phyloP scores from a whole-genome alignment of 169 alveolate genomes.

The Plasmodium yoelii region DNA sequence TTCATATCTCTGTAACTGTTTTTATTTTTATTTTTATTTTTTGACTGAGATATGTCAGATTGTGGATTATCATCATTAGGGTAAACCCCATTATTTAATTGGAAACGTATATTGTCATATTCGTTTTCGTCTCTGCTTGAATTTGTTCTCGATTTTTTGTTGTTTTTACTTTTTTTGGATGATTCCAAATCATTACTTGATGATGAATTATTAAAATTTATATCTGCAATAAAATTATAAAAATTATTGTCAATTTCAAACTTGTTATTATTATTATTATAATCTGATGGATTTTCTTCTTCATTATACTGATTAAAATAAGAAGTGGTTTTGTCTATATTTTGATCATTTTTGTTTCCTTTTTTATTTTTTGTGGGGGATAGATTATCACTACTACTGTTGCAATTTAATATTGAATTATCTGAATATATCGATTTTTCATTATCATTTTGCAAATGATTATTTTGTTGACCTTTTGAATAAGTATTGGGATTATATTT shows the following conservation, averaged over 20 bases:
- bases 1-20: background rate
- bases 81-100: too few species aligned
- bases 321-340: too few species aligned
- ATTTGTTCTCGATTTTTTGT: background rate
- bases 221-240: constrained; percentile 20
- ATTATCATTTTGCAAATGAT: too few species aligned
- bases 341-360: background rate
- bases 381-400: background rate
- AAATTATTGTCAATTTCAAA: constrained; percentile 4
- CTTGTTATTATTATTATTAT: background rate
- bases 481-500: too few species aligned
- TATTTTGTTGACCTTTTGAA: too few species aligned
- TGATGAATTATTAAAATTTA: constrained; percentile 13
- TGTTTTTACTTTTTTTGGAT: background rate
- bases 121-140: background rate
- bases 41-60: too few species aligned
- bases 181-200: background rate
- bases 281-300: background rate
- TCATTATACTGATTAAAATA: background rate
- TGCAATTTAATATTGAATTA: too few species aligned
- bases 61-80: too few species aligned
- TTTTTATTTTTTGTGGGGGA: background rate
- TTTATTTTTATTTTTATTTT: too few species aligned
- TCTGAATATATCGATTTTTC: too few species aligned
- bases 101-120: too few species aligned